phyloP scores from a whole-genome alignment of 148 eudicot species.

The Nepenthes gracilis region DNA sequence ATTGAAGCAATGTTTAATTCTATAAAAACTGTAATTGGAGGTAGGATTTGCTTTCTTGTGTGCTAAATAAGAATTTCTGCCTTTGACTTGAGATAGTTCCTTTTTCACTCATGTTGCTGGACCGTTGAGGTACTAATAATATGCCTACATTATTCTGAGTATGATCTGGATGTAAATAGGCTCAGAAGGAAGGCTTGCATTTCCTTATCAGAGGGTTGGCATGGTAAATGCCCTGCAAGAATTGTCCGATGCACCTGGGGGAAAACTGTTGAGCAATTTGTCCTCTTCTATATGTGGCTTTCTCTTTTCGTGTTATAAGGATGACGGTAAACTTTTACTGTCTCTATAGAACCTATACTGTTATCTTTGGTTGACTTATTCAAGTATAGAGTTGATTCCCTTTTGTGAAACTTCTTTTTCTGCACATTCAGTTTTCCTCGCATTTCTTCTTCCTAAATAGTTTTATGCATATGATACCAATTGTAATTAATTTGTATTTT shows the following conservation, averaged over 20 bases:
- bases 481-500: background rate
- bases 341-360: no score
- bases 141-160: background rate
- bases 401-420: background rate
- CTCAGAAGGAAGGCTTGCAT: conserved; percentile 94
- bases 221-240: conserved; percentile 78
- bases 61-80: background rate
- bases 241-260: conserved; percentile 69
- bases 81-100: background rate
- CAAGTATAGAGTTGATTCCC: background rate
- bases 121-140: background rate
- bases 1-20: conserved; percentile 55
- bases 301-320: conserved; percentile 79
- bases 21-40: conserved; percentile 78
- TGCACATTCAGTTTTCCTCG: background rate
- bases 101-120: background rate
- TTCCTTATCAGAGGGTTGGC: conserved; percentile 97
- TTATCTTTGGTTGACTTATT: no score
- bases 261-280: conserved; percentile 52
- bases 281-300: conserved; percentile 48
- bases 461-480: background rate
- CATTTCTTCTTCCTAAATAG: background rate
- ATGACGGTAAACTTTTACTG: conserved; percentile 45
- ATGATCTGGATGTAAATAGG: conserved; percentile 31
- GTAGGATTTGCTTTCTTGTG: conserved; percentile 18